Base-by-base conservation (phyloP, 306 rosid genomes). In the Cicer chorassanicum region DNA sequence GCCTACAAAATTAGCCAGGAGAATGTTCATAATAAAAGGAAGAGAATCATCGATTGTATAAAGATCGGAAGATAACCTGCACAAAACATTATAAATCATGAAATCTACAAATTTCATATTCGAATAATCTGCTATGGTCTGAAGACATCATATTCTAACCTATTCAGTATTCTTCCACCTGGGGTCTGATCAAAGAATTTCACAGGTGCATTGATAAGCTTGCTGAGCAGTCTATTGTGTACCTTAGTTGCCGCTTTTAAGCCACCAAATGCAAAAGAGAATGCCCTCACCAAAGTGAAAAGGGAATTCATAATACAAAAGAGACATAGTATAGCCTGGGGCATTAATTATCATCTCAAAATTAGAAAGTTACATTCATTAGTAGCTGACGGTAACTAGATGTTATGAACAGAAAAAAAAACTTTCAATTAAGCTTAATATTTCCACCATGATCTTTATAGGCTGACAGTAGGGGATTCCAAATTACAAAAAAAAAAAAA, bases 261-360 rank as follows among this genome's bases (percentile, higher is more conserved):
- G 72, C 98, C 98, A 41, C 98, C 98, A 81, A 87, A 88, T 57
- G 98, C 98, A 84, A 93, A 93, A 82, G 92, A 88, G 89, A 93
- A 93, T 36, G 98, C 94, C 79, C 98, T 93, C 88, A 86, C 84
- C 89, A 93, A 78, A 62, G 98, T 93, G 82, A 93, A 86, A 84
- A 85, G 63, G 72, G 98, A 91, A 85, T 93, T 93, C 82, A 83
- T 53, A 69, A 87, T 34, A 74, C 96, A 91, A 83, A 93, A 93
- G 80, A 91, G 79, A 86, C 88, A 80, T 15, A 93, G 89, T 78
- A 88, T 86, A 83, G 71, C 89, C 98, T 93, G 97, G 79, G 70
- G 44, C 55, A 76, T 73, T 49, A 75, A 68, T 73, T 74, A 66
- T 19, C 74, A 72, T 75, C 39, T 48, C 70, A 77, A 73, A 66